Base-by-base conservation (phyloP, 208 protist genomes). In the Acanthamoeba lenticulata region DNA sequence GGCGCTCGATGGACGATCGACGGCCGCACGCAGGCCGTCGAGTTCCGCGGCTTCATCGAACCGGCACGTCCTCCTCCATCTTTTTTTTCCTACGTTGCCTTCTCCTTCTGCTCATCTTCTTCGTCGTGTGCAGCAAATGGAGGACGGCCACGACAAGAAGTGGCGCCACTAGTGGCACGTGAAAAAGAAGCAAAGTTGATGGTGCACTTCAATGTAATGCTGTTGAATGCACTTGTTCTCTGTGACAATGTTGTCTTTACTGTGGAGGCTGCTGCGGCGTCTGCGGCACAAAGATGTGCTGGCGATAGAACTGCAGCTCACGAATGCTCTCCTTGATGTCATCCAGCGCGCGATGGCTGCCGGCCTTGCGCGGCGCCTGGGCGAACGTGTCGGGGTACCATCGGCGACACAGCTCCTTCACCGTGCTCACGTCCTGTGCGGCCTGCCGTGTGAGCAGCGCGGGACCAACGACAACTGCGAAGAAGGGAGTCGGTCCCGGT, bases 241-340 rank as follows among this genome's bases (percentile, higher is more conserved):
- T n/a, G n/a, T n/a, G n/a, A n/a, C n/a, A n/a, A n/a, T n/a, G n/a
- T n/a, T n/a, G n/a, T n/a, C n/a, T n/a, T n/a, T n/a, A n/a, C n/a
- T n/a, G n/a, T n/a, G n/a, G n/a, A n/a, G n/a, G n/a, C n/a, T n/a
- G n/a, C n/a, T n/a, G n/a, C n/a, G n/a, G n/a, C n/a, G n/a, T n/a
- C 42, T 38, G 55, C n/a, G 90, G 42, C 21, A 94, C 45, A 74
- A 96, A 96, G 27, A 96, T 21, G 65, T 57, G n/a, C 32, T 83
- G 5, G 24, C 67, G 40, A 45, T 96, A 97, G 67, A 85, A 96
- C 77, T 96, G 60, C 32, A 97, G 88, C 79, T 97, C 95, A 49
- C 94, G 81, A 60, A 97, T 97, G 40, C 83, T 93, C 40, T 97
- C 96, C 40, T 85, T 74, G 49, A 97, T 97, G 81, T 97, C 96